Evolutionary conservation across 768 basidiomycete genomes (phyloP), one percentile per base, ranked within the genome.

Genomic region (Mycena amicta): DNA sequence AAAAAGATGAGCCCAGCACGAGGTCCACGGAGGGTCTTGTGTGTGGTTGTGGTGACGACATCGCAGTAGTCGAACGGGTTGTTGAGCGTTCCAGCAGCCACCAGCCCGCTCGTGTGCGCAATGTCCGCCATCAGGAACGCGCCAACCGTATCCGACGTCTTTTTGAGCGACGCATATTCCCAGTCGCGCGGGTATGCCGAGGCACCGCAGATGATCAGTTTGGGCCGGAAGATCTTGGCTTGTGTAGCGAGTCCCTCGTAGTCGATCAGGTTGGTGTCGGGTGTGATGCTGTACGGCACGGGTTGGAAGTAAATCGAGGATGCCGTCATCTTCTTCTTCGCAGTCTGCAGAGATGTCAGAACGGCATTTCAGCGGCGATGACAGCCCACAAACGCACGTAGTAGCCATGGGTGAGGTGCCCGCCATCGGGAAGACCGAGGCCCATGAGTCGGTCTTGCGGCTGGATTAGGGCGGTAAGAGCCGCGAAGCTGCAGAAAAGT

Each of bases 221-320:
- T 84, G 56, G 97, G 97, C 72, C 98, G 98, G 88, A 93, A 99
- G 68, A 96, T 83, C 70, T 90, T 89, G 51, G 95, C 95, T 72
- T 96, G 93, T 60, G 84, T 79, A 52, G 86, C 84, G 67, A 99
- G 84, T 26, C 75, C 80, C 31, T 76, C 79, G 75, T 98, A 98
- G 80, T 98, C 95, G 66, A 99, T 86, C 64, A 96, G 82, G 71
- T 97, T 89, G 55, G 89, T 91, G 43, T 85, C 76, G 49, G 90
- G 88, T 69, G 88, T 84, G 57, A 95, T 87, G 49, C 83, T 86
- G 68, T 98, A 99, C 46, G 97, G 96, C 71, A 97, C 82, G 33
- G 97, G 97, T 73, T 98, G 95, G 90, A 98, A 99, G 82, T 98
- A 98, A 79, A 99, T 98, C 20, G 97, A 98, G 23, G 96, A 98